Percentiles rank a stretch among this genome's conserved stretches.
These are phyloP conservation scores for Stachybotrys chlorohalonatus DNA, from an alignment of 2,329 filamentous ascomycete genomes.

Conservation along the genomic window DNA sequence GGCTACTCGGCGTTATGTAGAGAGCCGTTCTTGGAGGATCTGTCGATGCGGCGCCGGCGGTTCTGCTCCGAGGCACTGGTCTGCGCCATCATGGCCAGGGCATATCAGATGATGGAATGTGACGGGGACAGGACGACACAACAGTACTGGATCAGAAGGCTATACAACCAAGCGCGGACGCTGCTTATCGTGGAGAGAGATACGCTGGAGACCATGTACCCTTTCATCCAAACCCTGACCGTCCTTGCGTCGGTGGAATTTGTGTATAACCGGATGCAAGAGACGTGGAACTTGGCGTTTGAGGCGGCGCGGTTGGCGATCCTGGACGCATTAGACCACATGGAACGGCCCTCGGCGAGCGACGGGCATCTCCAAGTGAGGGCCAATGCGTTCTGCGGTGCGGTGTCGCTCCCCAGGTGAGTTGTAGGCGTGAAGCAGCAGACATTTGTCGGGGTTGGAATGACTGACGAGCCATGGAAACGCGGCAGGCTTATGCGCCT, in stretches of 20 bases:
- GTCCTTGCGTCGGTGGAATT: neutral
- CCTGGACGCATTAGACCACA: neutral
- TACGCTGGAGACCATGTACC: neutral
- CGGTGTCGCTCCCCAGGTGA: neutral
- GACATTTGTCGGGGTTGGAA: no score
- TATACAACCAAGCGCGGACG: neutral
- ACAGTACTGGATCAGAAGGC: neutral
- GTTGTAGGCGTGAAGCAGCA: neutral
- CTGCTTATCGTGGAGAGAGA: neutral
- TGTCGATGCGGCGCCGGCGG: neutral
- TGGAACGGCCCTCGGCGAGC: neutral
- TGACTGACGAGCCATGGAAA: no score
- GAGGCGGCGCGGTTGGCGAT: neutral
- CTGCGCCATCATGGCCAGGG: constrained; percentile 1
- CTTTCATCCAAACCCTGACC: neutral
- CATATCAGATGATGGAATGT: constrained; percentile 1
- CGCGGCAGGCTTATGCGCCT: neutral
- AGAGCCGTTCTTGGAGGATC: constrained; percentile 1
- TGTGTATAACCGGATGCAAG: neutral
- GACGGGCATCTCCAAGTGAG: neutral
- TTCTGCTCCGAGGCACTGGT: constrained; percentile 1
- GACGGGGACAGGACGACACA: neutral
- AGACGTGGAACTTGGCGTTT: neutral
- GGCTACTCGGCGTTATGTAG: neutral
- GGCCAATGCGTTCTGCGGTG: constrained; percentile 1